These are phyloP conservation scores for Penicillium sp. DNA, from an alignment of 2,329 filamentous ascomycete genomes.

Conservation along the genomic window DNA sequence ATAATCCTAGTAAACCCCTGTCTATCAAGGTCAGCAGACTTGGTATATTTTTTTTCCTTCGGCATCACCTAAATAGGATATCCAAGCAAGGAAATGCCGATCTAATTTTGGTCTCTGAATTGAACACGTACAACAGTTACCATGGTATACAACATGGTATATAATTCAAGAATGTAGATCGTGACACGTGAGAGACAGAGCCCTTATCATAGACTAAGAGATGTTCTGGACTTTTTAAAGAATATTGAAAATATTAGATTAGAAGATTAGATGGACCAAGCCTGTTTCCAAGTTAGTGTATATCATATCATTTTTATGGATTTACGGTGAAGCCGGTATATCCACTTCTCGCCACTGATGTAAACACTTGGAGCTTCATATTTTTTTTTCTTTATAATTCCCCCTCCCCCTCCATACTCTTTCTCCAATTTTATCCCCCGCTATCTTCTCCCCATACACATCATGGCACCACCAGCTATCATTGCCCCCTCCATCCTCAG, in stretches of 20 bases:
- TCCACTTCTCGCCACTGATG: conserved; percentile 21
- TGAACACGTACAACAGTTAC: too few relatives aligned
- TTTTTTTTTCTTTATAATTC: conserved; percentile 2
- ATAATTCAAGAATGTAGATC: conserved; percentile 8
- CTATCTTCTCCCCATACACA: neutral
- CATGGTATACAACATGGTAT: too few relatives aligned
- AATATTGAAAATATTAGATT: too few relatives aligned
- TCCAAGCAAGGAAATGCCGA: conserved; percentile 5
- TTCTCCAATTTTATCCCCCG: neutral
- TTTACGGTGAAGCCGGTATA: conserved; percentile 19
- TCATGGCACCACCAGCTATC: conserved; percentile 80
- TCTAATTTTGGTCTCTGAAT: neutral
- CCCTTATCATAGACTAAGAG: conserved; percentile 19
- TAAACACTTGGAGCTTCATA: conserved; percentile 15
- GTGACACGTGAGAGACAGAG: conserved; percentile 20
- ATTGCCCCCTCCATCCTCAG: conserved; percentile 98
- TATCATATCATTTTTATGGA: neutral
- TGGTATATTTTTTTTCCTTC: conserved; percentile 7
- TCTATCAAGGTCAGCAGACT: conserved; percentile 19
- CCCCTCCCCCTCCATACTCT: neutral
- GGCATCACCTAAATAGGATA: conserved; percentile 17
- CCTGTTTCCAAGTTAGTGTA: neutral
- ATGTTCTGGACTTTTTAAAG: neutral
- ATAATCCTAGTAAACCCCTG: conserved; percentile 4
- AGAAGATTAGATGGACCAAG: too few relatives aligned